Evolutionary conservation across 768 basidiomycete genomes (phyloP), one percentile per base, ranked within the genome.

Genomic region (Xerocomus brunneocitrinus): DNA sequence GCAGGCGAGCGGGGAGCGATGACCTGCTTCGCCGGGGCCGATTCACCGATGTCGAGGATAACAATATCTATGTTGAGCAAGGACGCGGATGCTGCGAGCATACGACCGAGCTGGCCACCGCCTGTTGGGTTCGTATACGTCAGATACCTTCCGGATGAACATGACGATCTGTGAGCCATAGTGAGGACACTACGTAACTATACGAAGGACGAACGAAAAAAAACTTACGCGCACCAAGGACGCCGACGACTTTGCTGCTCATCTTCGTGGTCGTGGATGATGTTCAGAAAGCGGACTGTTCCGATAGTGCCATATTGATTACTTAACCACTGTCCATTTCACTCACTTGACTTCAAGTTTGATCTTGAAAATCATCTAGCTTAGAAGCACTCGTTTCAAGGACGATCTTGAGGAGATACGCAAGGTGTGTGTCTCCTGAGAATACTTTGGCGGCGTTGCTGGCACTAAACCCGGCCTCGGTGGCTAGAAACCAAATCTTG

Each of bases 101-200:
- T 99, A 24, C 95, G 91, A 25, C 95, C 95, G 25, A 99, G 83
- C 72, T 98, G 95, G 57, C 95, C 95, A 35, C 97, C 97, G 57
- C 95, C 95, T 95, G 54, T 60, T 14, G 27, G 31, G 19, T 30
- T 31, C 19, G 48, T 47, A 34, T 8, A 27, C 30, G 35, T 54
- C 10, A 63, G 54, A 36, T 52, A 42, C 31, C 31, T 34, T 22
- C 24, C 31, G 36, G 24, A 44, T 47, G 39, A 27, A 39, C 5
- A 22, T 12, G 46, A 47, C n/a, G 19, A 55, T 60, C 64, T 64
- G 30, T 7, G 2, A 35, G 40, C 24, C 16, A n/a, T 10, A 31
- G 46, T 68, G 19, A 60, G 62, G 35, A 46, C 12, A 40, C 50
- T 22, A 36, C 14, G 10, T 8, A 36, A 24, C 6, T 1, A 24